Percentiles rank a stretch among this genome's conserved stretches.
Conservation (phyloP, 352 stramenopile species). For the Pythium rishiriense region DNA sequence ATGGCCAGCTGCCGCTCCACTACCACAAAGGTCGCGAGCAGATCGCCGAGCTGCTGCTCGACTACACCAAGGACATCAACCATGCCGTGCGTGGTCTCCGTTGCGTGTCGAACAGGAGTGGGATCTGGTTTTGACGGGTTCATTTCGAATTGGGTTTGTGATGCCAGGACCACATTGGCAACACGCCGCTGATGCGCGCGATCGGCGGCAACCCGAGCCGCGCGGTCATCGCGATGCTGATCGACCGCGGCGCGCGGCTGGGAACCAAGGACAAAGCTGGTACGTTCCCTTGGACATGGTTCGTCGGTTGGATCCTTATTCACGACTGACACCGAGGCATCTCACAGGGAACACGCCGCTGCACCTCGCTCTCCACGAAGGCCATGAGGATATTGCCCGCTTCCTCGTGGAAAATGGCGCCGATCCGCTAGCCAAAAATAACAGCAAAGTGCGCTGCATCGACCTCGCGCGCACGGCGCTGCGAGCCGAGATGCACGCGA, state of each 20-base stretch:
- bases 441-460: slow-evolving; percentile 51
- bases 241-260: slow-evolving; percentile 62
- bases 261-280: slow-evolving; percentile 50
- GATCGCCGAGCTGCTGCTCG: slow-evolving; percentile 64
- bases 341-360: slow-evolving; percentile 62
- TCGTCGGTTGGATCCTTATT: not conserved
- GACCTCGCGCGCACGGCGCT: slow-evolving; percentile 54
- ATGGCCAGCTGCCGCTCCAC: slow-evolving; percentile 70
- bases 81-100: slow-evolving; percentile 38
- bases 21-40: slow-evolving; percentile 75
- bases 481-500: slow-evolving; percentile 38
- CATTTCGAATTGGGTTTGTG: not conserved
- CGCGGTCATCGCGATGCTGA: slow-evolving; percentile 61
- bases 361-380: slow-evolving; percentile 66
- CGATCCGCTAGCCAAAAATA: slow-evolving; percentile 56
- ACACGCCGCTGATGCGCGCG: slow-evolving; percentile 62
- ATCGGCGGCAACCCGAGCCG: slow-evolving; percentile 53
- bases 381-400: slow-evolving; percentile 58
- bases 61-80: slow-evolving; percentile 72
- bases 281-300: slow-evolving; percentile 2
- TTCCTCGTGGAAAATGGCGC: slow-evolving; percentile 63
- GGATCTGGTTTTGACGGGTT: not conserved
- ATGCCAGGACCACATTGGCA: slow-evolving; percentile 55
- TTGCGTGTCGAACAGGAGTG: not conserved
- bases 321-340: no score